phyloP scores from a whole-genome alignment of 2,329 filamentous ascomycete species.

The Penicillium sp. region DNA sequence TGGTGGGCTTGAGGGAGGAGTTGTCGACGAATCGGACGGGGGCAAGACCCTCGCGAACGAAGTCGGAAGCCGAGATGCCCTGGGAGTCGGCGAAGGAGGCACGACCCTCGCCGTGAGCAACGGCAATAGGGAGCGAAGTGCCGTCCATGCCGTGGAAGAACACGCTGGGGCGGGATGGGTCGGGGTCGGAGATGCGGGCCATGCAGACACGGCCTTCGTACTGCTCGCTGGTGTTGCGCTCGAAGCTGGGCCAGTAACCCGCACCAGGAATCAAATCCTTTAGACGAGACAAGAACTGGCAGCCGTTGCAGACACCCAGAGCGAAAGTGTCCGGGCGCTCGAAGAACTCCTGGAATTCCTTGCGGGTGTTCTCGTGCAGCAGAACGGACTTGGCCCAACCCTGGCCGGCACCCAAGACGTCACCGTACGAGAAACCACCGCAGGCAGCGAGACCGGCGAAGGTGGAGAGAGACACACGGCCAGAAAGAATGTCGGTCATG shows the following conservation, averaged over 20 bases:
- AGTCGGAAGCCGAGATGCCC: conserved; percentile 43
- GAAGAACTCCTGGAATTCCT: conserved; percentile 84
- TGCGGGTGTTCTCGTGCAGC: conserved; percentile 71
- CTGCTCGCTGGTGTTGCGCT: conserved; percentile 79
- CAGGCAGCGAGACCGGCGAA: conserved; percentile 92
- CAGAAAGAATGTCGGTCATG: conserved; percentile 87
- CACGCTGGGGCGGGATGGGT: conserved; percentile 61
- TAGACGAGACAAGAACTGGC: conserved; percentile 85
- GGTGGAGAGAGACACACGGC: conserved; percentile 72
- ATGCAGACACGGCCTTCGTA: conserved; percentile 87
- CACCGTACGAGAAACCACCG: conserved; percentile 93
- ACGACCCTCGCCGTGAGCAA: conserved; percentile 88
- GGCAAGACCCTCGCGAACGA: conserved; percentile 68
- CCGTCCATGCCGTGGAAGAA: conserved; percentile 89
- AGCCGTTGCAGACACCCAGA: conserved; percentile 94
- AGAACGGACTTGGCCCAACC: conserved; percentile 96
- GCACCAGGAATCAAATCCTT: conserved; percentile 86
- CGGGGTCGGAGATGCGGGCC: conserved; percentile 71
- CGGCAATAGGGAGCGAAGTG: conserved; percentile 77
- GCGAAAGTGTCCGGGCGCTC: conserved; percentile 84
- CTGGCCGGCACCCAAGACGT: conserved; percentile 88
- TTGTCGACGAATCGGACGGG: conserved; percentile 87
- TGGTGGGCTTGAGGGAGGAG: conserved; percentile 65
- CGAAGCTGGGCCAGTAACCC: conserved; percentile 78
- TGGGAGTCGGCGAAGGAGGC: conserved; percentile 65